These are phyloP conservation scores for Dendrocalamus latiflorus DNA, from an alignment of 202 grass and related monocot genomes.

Conservation along the genomic window DNA sequence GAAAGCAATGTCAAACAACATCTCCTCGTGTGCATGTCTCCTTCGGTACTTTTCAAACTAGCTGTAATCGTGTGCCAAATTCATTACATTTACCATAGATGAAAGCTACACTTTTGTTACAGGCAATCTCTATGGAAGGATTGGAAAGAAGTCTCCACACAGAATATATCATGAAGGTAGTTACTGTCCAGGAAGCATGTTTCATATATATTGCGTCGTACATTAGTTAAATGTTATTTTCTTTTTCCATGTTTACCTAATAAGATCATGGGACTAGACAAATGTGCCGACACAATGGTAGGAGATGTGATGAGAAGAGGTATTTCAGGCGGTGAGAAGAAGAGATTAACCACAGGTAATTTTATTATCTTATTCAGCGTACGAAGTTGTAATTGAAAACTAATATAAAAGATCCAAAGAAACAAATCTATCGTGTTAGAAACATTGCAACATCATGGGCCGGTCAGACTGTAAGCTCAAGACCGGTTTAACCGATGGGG, in stretches of 20 bases:
- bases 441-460: too few relatives aligned
- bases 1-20: background rate
- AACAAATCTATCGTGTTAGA: too few relatives aligned
- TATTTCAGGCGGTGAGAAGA: constrained; percentile 94
- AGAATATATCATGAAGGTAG: constrained; percentile 90
- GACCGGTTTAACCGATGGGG: too few relatives aligned
- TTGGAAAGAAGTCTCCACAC: constrained; percentile 63
- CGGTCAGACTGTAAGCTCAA: too few relatives aligned
- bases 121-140: constrained; percentile 73
- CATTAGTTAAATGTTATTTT: background rate
- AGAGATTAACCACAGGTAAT: constrained; percentile 79
- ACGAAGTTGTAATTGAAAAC: too few relatives aligned
- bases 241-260: background rate
- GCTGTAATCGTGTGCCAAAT: too few relatives aligned
- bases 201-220: too few relatives aligned
- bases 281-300: constrained; percentile 61
- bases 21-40: background rate
- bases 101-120: background rate
- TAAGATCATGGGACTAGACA: constrained; percentile 91
- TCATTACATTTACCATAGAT: background rate
- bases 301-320: constrained; percentile 89
- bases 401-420: too few relatives aligned
- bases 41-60: too few relatives aligned
- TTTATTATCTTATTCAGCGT: too few relatives aligned
- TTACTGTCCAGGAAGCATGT: background rate